Evolutionary conservation across 1,284 basidiomycete genomes (phyloP), one percentile per base, ranked within the genome.

Genomic region (Volvariella surrecta): DNA sequence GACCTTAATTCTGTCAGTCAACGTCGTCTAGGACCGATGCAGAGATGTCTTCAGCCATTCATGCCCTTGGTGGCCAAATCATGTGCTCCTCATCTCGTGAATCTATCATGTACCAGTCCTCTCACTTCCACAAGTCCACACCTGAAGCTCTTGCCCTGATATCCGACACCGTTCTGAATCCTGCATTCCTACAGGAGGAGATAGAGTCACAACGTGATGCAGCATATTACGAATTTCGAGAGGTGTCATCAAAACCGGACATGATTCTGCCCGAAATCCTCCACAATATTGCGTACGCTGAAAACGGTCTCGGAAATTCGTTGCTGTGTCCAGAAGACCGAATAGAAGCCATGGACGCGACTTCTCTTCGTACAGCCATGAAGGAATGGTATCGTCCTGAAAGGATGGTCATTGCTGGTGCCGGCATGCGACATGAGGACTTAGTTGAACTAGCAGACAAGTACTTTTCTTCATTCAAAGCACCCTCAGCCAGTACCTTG

Each of bases 71-170:
- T 38, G 92, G 93, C 16, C 92, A 97, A 64, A 91, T 98, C 47
- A 76, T 89, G 61, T 93, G 89, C 58, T 85, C 91, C 6, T 91
- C 91, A 10, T 89, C 91, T 3, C 75, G 95, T 38, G 95, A 99
- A 62, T 82, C 91, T 30, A 92, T 98, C 63, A 93, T 97, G 89
- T 99, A 98, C 63, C 95, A 98, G 65, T 94, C 95, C 13, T 90
- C 91, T 38, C 88, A 97, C 57, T 96, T 95, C 62, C 83, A 91
- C 52, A 73, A 84, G 51, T 82, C 82, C 35, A 88, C 93, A 1
- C 79, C 84, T 3, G 72, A 82, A 13, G 91, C 93, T 4, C 62
- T 99, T 45, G 85, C 85, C 24, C 74, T 99, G 50, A 89, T 99
- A 48, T 79, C 93, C 24, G 94, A 97, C 61, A 96, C 94, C 4